Evolutionary conservation across 2,329 filamentous ascomycete genomes (phyloP).

Genomic region (Cladosporium sp.): DNA sequence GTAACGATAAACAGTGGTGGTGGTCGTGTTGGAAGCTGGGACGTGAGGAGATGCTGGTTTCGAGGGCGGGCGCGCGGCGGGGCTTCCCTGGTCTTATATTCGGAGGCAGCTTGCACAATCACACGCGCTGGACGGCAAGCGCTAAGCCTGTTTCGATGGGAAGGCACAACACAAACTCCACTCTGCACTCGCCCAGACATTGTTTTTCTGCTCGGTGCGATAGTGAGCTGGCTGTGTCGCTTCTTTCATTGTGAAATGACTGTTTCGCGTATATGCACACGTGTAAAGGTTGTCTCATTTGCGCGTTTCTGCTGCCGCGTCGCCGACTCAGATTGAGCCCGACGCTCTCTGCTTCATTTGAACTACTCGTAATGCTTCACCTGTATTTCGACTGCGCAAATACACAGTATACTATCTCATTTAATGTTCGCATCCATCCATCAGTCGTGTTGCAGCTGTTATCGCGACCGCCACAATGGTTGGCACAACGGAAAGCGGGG

Average conservation of each 20-base stretch:
- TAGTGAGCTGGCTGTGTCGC: neutral
- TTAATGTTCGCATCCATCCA: neutral
- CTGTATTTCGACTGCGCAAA: neutral
- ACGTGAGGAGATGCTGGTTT: slow-evolving; percentile 16
- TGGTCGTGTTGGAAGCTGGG: slow-evolving; percentile 9
- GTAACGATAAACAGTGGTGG: slow-evolving; percentile 17
- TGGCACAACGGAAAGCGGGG: slow-evolving; percentile 4
- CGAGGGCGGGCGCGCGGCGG: slow-evolving; percentile 19
- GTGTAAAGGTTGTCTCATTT: neutral
- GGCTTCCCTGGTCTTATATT: slow-evolving; percentile 16
- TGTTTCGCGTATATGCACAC: slow-evolving; percentile 2
- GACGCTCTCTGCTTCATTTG: neutral
- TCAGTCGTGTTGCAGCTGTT: slow-evolving; percentile 1
- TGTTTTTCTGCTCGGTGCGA: slow-evolving; percentile 13
- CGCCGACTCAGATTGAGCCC: neutral
- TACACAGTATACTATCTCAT: neutral
- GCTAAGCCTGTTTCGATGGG: slow-evolving; percentile 18
- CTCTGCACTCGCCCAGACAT: slow-evolving; percentile 13
- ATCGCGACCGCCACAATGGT: slow-evolving; percentile 13
- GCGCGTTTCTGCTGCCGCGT: neutral
- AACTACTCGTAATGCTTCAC: neutral
- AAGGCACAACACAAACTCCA: slow-evolving; percentile 19
- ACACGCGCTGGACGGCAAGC: slow-evolving; percentile 17
- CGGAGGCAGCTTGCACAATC: slow-evolving; percentile 19
- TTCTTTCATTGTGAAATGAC: neutral